Evolutionary conservation across 257 asterid genomes (phyloP).

Genomic region (Avicennia marina): DNA sequence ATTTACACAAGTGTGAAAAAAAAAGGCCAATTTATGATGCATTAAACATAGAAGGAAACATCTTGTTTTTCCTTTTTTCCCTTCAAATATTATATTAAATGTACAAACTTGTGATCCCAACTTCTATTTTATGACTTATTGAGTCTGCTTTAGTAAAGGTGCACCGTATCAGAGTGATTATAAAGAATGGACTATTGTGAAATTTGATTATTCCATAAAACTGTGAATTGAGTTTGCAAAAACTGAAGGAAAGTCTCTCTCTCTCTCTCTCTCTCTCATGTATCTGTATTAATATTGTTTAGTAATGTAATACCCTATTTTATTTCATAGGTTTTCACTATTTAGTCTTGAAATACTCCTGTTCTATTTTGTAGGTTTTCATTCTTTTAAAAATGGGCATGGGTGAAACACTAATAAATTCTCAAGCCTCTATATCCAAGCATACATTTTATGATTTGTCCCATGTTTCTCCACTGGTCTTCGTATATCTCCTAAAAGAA

Average conservation of each 20-base stretch:
- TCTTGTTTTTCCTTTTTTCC: neutral
- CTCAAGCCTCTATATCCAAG: slow-evolving; percentile 36
- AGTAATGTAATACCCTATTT: slow-evolving; percentile 16
- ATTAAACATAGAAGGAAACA: neutral
- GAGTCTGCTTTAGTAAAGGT: slow-evolving; percentile 3
- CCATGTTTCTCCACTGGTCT: slow-evolving; percentile 77
- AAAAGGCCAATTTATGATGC: neutral
- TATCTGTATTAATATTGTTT: neutral
- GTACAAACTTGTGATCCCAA: neutral
- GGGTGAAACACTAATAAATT: slow-evolving; percentile 28
- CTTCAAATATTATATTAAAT: neutral
- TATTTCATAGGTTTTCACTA: neutral
- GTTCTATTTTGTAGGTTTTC: slow-evolving; percentile 23
- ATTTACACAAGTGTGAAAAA: neutral
- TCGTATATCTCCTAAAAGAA: slow-evolving; percentile 68
- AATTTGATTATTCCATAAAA: neutral
- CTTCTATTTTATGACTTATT: no score
- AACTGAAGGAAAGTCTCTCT: neutral
- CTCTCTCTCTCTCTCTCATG: neutral
- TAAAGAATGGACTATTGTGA: neutral
- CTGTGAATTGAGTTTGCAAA: neutral
- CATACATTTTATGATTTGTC: slow-evolving; percentile 78
- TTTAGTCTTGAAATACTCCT: neutral
- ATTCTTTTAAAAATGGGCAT: slow-evolving; percentile 32
- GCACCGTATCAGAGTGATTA: neutral